A percentile compares a stretch with the other conserved stretches of the same genome.
These are phyloP conservation scores for Coemansia sp. DNA, from an alignment of 371 early-diverging fungal genomes.

Conservation along the genomic window DNA sequence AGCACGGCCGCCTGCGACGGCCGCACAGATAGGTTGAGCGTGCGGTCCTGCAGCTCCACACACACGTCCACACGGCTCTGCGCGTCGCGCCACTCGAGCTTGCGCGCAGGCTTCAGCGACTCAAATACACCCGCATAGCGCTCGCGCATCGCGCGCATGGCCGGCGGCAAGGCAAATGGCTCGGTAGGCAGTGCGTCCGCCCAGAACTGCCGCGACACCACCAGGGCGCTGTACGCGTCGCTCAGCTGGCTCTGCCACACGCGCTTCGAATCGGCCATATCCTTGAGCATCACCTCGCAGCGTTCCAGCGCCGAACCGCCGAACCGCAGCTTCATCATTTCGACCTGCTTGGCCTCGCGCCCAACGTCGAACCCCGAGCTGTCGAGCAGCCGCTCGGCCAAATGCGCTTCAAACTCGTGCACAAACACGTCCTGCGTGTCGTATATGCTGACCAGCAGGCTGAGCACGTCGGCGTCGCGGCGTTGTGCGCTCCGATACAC, in stretches of 20 bases:
- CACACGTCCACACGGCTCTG: conserved; percentile 54
- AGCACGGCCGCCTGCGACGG: conserved; percentile 59
- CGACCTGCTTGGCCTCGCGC: conserved; percentile 60
- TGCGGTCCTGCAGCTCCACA: conserved; percentile 54
- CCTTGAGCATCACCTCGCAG: conserved; percentile 71
- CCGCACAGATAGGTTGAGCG: conserved; percentile 42
- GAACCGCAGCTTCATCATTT: conserved; percentile 63
- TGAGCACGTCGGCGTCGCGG: conserved; percentile 45
- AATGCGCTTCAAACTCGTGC: conserved; percentile 58
- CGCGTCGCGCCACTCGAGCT: conserved; percentile 53
- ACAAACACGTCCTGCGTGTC: conserved; percentile 61
- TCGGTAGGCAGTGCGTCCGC: neutral
- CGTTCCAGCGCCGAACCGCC: conserved; percentile 57
- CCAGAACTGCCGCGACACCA: conserved; percentile 66
- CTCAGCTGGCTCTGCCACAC: conserved; percentile 46
- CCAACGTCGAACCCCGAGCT: conserved; percentile 52
- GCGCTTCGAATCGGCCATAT: conserved; percentile 63
- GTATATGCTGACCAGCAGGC: conserved; percentile 58
- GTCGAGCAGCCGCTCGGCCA: conserved; percentile 55
- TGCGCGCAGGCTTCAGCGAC: conserved; percentile 52
- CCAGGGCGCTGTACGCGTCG: conserved; percentile 42
- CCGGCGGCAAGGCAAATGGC: conserved; percentile 42
- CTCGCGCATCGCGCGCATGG: conserved; percentile 37
- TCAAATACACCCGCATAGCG: conserved; percentile 49
- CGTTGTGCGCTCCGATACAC: conserved; percentile 30